Evolutionary conservation across 306 rosid species (phyloP).

Genomic region (Quercus parvula): DNA sequence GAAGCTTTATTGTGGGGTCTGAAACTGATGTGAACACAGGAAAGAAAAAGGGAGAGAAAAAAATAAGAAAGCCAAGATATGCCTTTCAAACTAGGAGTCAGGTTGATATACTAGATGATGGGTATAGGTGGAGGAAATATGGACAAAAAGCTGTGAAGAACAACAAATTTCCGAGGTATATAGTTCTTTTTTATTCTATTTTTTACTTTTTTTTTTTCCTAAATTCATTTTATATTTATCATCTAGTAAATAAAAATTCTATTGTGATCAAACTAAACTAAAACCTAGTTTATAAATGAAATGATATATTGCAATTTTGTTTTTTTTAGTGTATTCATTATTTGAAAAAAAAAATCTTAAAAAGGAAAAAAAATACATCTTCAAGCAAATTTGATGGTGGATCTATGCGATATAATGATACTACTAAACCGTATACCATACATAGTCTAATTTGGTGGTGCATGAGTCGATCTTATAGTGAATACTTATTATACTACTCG

Average conservation of each 20-base stretch:
- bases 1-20: slow-evolving; percentile 1
- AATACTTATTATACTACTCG: no score
- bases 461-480: background rate
- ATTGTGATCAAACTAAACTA: background rate
- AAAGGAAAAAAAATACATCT: background rate
- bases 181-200: background rate
- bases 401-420: background rate
- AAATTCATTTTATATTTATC: background rate
- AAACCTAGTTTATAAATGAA: background rate
- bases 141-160: slow-evolving; percentile 60
- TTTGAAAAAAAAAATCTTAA: background rate
- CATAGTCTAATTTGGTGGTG: background rate
- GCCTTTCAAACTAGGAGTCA: slow-evolving; percentile 60
- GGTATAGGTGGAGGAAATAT: slow-evolving; percentile 56
- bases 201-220: background rate
- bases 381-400: background rate
- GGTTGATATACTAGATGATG: slow-evolving; percentile 58
- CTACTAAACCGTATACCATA: background rate
- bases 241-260: background rate
- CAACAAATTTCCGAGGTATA: slow-evolving; percentile 50
- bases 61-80: slow-evolving; percentile 39
- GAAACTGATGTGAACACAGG: background rate
- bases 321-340: background rate
- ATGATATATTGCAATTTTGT: background rate
- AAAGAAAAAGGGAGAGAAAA: slow-evolving; percentile 34